Conservation (phyloP, 371 early-diverging fungal species). For the Capillidium rhysosporum region DNA sequence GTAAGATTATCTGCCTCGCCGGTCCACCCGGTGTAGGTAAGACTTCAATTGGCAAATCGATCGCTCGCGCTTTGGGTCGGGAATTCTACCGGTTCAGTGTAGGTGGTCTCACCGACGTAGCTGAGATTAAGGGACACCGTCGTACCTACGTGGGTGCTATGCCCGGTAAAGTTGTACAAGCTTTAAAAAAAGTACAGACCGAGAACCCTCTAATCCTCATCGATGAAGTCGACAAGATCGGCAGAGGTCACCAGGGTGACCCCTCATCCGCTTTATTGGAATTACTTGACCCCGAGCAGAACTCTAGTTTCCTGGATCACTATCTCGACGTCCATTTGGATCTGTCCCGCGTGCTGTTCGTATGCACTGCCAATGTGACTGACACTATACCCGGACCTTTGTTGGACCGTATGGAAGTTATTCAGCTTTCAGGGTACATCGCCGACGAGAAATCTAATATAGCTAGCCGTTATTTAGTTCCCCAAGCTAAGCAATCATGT, state of each 20-base stretch:
- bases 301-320: conserved; percentile 87
- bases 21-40: conserved; percentile 97
- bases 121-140: conserved; percentile 96
- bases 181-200: conserved; percentile 89
- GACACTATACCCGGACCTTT: conserved; percentile 93
- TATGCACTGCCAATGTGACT: conserved; percentile 89
- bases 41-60: conserved; percentile 91
- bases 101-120: conserved; percentile 91
- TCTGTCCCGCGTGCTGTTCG: conserved; percentile 87
- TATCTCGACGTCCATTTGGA: conserved; percentile 96
- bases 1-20: conserved; percentile 86
- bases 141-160: conserved; percentile 97
- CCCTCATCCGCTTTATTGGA: conserved; percentile 91
- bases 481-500: conserved; percentile 51
- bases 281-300: conserved; percentile 92
- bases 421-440: conserved; percentile 84
- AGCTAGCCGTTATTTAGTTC: conserved; percentile 74
- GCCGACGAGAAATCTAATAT: conserved; percentile 93
- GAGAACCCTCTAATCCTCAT: conserved; percentile 92
- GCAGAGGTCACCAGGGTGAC: conserved; percentile 88
- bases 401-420: conserved; percentile 94
- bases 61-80: conserved; percentile 81
- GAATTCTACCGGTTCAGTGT: conserved; percentile 92
- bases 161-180: conserved; percentile 97
- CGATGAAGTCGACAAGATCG: conserved; percentile 95